Percentiles rank a stretch among this genome's conserved stretches.
Conservation (phyloP, 2,329 filamentous ascomycete species). For the Raffaelea arxii region DNA sequence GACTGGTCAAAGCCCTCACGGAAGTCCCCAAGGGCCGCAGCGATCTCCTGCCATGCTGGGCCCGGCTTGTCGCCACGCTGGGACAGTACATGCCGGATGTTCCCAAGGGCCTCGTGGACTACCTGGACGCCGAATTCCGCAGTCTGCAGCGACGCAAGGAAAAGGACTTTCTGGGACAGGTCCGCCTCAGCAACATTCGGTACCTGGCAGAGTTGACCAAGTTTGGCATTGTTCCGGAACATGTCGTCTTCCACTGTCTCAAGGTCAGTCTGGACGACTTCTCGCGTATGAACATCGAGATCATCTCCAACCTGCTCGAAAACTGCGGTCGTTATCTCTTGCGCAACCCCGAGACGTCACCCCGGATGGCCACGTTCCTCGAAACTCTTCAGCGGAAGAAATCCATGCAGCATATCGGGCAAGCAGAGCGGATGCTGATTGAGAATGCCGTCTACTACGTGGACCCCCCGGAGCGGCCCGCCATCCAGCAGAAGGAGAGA, state of each 20-base stretch:
- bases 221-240: constrained; percentile 94
- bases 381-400: constrained; percentile 96
- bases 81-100: constrained; percentile 91
- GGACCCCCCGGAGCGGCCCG: constrained; percentile 84
- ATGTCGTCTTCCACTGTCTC: constrained; percentile 97
- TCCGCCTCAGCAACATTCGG: constrained; percentile 89
- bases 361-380: constrained; percentile 86
- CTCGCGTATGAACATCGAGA: constrained; percentile 97
- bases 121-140: constrained; percentile 92
- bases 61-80: constrained; percentile 85
- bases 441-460: constrained; percentile 98
- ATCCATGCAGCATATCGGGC: constrained; percentile 84
- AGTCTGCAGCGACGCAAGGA: constrained; percentile 94
- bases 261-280: constrained; percentile 98
- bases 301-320: constrained; percentile 90
- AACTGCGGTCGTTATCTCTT: constrained; percentile 93
- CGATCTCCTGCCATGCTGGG: constrained; percentile 83
- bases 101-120: constrained; percentile 81
- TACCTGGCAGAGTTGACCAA: constrained; percentile 97
- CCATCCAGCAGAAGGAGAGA: constrained; percentile 93
- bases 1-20: constrained; percentile 83
- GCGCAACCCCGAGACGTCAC: constrained; percentile 84
- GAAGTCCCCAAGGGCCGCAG: constrained; percentile 91
- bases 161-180: constrained; percentile 93
- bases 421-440: constrained; percentile 95